These are phyloP conservation scores for Cladosporium cucumerinum DNA, from an alignment of 2,329 filamentous ascomycete species.

Conservation along the genomic window DNA sequence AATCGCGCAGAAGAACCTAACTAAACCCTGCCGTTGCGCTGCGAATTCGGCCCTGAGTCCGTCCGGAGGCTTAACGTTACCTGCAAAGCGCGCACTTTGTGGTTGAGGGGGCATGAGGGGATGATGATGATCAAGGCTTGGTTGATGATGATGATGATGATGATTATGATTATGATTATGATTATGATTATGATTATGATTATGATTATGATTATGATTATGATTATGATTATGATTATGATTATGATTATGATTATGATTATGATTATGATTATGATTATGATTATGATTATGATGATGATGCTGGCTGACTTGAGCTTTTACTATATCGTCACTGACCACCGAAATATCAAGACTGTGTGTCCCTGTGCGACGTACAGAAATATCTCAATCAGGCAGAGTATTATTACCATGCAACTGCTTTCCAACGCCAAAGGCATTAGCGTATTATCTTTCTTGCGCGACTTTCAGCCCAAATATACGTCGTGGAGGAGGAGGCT, in stretches of 20 bases:
- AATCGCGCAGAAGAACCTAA: neutral
- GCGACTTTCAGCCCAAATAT: neutral
- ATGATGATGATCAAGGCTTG: neutral
- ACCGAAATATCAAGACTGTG: neutral
- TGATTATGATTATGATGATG: no score
- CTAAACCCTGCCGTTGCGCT: neutral
- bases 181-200: no score
- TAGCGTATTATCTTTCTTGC: neutral
- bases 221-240: no score
- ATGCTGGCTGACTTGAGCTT: neutral
- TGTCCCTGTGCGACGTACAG: neutral
- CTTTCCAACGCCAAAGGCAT: neutral
- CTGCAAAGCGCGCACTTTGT: neutral
- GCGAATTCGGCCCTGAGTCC: neutral
- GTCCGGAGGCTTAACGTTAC: neutral
- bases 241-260: no score
- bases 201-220: no score
- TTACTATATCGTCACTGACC: neutral
- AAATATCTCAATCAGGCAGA: neutral
- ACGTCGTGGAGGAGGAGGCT: neutral
- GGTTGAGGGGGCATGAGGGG: neutral
- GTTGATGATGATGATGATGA: neutral
- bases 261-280: no score
- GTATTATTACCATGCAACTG: neutral
- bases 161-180: no score